phyloP scores from a whole-genome alignment of 805 yeast genomes.

The Pichia occidentalis region DNA sequence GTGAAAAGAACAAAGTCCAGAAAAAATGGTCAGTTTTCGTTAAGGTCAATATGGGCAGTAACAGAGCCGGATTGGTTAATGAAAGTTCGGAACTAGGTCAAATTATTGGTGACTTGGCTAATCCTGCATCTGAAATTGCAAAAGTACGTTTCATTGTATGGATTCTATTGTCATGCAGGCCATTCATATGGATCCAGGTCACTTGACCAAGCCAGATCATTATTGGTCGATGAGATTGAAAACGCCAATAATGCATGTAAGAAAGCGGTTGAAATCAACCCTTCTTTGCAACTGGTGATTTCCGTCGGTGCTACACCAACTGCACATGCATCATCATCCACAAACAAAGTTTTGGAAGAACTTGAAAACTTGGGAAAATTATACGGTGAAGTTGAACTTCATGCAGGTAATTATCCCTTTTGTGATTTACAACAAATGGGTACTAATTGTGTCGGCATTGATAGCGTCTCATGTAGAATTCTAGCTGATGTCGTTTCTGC shows the following conservation, averaged over 20 bases:
- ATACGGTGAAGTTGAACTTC: slow-evolving; percentile 52
- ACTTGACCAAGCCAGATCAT: slow-evolving; percentile 39
- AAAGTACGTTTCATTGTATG: slow-evolving; percentile 42
- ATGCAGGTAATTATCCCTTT: slow-evolving; percentile 75
- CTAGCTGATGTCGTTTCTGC: slow-evolving; percentile 53
- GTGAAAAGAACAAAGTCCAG: slow-evolving; percentile 16
- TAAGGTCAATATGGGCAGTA: slow-evolving; percentile 66
- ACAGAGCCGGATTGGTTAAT: slow-evolving; percentile 52
- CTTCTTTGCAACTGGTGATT: slow-evolving; percentile 36
- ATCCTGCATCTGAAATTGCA: slow-evolving; percentile 9
- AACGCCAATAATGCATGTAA: slow-evolving; percentile 50
- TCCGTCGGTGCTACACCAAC: slow-evolving; percentile 86
- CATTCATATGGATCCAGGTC: slow-evolving; percentile 54
- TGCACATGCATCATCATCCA: slow-evolving; percentile 53
- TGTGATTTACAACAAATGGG: slow-evolving; percentile 75
- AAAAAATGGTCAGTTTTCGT: slow-evolving; percentile 58
- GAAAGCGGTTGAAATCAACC: slow-evolving; percentile 32
- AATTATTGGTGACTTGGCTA: slow-evolving; percentile 21
- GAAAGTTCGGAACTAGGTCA: slow-evolving; percentile 20
- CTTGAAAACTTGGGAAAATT: slow-evolving; percentile 14
- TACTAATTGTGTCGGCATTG: slow-evolving; percentile 47
- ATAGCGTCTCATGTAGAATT: slow-evolving; percentile 45
- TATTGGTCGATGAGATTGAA: slow-evolving; percentile 48
- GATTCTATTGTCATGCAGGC: slow-evolving; percentile 78
- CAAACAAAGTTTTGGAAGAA: slow-evolving; percentile 15